Evolutionary conservation across 192 early-diverging fungal species (phyloP).

Genomic region (Coemansia sp.): DNA sequence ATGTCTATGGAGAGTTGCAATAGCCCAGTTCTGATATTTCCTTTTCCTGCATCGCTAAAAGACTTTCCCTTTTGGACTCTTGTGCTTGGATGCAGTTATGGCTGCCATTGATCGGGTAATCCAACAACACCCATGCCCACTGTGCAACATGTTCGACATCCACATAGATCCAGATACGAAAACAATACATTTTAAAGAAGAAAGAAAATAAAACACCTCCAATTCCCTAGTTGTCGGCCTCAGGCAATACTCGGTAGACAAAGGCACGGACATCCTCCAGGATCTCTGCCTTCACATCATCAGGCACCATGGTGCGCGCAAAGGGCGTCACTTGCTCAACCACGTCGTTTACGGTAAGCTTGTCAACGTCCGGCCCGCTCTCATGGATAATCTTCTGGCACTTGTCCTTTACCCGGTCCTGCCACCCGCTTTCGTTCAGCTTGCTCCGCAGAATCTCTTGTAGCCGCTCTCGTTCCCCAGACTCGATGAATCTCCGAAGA

Average conservation of each 20-base stretch:
- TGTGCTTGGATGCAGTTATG: neutral
- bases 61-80: neutral
- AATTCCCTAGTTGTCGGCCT: conserved; percentile 19
- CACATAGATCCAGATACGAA: neutral
- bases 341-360: conserved; percentile 46
- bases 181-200: conserved; percentile 2
- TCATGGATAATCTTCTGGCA: conserved; percentile 49
- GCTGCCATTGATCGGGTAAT: neutral
- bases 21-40: neutral
- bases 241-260: conserved; percentile 42
- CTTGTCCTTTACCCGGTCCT: conserved; percentile 52
- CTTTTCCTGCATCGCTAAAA: neutral
- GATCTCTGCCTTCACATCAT: conserved; percentile 49
- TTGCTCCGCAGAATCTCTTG: conserved; percentile 54
- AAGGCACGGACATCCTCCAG: conserved; percentile 50
- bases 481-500: conserved; percentile 51
- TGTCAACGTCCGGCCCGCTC: conserved; percentile 23
- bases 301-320: conserved; percentile 42
- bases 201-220: neutral
- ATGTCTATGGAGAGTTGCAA: neutral
- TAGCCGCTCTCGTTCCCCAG: conserved; percentile 53
- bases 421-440: conserved; percentile 52
- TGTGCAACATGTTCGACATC: neutral
- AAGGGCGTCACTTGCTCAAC: conserved; percentile 50
- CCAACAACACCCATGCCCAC: too few relatives aligned